A percentile compares a stretch with the other conserved stretches of the same genome.
These are phyloP conservation scores for Colletotrichum ledebouriae DNA, from an alignment of 2,329 filamentous ascomycete species.

Conservation along the genomic window DNA sequence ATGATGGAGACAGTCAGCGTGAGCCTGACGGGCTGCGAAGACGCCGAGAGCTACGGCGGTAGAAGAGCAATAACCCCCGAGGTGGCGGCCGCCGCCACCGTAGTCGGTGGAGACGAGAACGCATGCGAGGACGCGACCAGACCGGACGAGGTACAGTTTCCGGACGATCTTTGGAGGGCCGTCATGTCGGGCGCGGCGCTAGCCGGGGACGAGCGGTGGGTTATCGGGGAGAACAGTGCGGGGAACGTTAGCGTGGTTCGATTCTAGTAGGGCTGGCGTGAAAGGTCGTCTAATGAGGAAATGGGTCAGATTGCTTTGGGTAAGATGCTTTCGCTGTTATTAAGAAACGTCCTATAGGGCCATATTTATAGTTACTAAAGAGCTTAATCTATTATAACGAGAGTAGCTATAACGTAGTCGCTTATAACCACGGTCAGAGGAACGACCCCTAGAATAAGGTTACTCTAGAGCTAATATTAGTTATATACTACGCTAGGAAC, in stretches of 20 bases:
- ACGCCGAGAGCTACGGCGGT: background rate
- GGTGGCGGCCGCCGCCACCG: background rate
- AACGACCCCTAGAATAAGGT: no score
- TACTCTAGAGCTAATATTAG: no score
- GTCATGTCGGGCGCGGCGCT: conserved; percentile 67
- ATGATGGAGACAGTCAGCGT: conserved; percentile 61
- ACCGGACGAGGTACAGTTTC: conserved; percentile 56
- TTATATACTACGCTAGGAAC: no score
- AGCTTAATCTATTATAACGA: no score
- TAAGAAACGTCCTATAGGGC: no score
- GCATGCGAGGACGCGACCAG: background rate
- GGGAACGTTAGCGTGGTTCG: conserved; percentile 66
- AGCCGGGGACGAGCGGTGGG: conserved; percentile 70
- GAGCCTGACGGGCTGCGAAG: conserved; percentile 45
- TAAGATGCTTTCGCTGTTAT: no score
- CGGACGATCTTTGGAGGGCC: conserved; percentile 60
- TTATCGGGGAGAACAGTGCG: conserved; percentile 69
- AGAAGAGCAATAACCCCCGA: no score
- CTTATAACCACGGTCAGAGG: no score
- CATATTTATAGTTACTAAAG: no score
- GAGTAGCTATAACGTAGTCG: no score
- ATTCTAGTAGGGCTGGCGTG: conserved; percentile 55
- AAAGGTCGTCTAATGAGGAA: conserved; percentile 10
- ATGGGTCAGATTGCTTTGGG: conserved; percentile 1
- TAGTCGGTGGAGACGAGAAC: background rate